A percentile compares a stretch with the other conserved stretches of the same genome.
These are phyloP conservation scores for Bromus sterilis DNA, from an alignment of 176 grass and related monocot genomes.

Conservation along the genomic window DNA sequence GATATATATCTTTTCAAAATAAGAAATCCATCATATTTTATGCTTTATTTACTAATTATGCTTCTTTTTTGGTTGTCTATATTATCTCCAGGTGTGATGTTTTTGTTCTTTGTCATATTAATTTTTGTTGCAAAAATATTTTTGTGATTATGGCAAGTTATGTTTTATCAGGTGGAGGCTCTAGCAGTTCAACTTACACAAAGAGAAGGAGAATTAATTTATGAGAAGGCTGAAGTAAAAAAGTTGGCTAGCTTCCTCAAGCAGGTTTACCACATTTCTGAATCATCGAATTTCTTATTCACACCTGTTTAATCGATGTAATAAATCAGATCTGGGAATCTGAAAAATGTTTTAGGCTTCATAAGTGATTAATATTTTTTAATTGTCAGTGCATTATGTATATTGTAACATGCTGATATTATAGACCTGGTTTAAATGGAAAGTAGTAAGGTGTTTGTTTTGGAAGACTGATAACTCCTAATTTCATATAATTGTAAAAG, in stretches of 20 bases:
- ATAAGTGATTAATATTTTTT: neutral
- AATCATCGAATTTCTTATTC: slow-evolving; percentile 7
- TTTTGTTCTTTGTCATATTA: neutral
- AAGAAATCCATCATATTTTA: neutral
- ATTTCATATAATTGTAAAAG: neutral
- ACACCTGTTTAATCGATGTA: neutral
- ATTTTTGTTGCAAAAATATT: neutral
- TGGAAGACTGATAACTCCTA: neutral
- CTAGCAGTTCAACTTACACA: slow-evolving; percentile 93
- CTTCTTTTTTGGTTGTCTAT: neutral
- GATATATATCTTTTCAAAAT: neutral
- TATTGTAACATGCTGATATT: neutral
- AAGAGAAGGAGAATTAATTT: slow-evolving; percentile 93
- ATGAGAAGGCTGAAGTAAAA: slow-evolving; percentile 94
- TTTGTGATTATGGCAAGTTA: neutral
- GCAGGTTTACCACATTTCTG: slow-evolving; percentile 43
- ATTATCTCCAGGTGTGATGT: neutral
- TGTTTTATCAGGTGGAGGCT: slow-evolving; percentile 69
- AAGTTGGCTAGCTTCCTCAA: slow-evolving; percentile 87
- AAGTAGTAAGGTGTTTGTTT: neutral
- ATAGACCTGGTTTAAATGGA: neutral
- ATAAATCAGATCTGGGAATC: neutral
- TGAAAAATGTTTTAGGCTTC: neutral
- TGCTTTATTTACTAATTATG: slow-evolving; percentile 10
- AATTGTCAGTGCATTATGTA: neutral